Evolutionary conservation across 768 basidiomycete species (phyloP).

Genomic region (Russula dissimulans): DNA sequence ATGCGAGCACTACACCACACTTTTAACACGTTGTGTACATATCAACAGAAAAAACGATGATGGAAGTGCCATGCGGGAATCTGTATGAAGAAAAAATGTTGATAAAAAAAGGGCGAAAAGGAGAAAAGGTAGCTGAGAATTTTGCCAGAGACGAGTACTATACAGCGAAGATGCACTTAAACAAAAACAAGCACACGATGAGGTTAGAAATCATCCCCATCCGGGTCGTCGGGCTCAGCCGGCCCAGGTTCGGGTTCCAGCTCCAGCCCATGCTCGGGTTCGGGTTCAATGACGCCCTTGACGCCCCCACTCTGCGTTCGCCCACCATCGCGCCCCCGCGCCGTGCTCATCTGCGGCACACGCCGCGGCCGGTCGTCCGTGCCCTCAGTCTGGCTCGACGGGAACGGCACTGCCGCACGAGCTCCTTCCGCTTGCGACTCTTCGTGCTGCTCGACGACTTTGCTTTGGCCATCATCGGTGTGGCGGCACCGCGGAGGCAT

Average conservation of each 20-base stretch:
- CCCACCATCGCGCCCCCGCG: conserved; percentile 69
- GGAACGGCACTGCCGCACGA: conserved; percentile 22
- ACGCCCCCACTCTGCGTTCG: conserved; percentile 84
- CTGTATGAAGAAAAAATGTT: neutral
- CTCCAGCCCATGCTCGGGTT: neutral
- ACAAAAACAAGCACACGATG: neutral
- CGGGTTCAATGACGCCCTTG: conserved; percentile 48
- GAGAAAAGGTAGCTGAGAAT: neutral
- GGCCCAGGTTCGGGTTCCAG: neutral
- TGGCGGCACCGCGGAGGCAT: neutral
- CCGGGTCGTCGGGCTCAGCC: conserved; percentile 22
- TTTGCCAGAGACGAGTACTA: neutral
- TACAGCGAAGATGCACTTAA: neutral
- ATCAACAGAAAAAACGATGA: too few species aligned
- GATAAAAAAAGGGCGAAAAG: neutral
- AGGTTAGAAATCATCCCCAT: conserved; percentile 22
- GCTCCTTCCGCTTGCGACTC: conserved; percentile 34
- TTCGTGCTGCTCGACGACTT: conserved; percentile 25
- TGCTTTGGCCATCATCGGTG: conserved; percentile 13
- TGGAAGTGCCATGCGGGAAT: neutral
- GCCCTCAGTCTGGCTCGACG: conserved; percentile 13
- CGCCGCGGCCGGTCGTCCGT: conserved; percentile 17
- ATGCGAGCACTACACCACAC: too few species aligned
- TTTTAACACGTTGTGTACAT: too few species aligned
- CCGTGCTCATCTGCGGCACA: conserved; percentile 56